phyloP scores from a whole-genome alignment of 768 basidiomycete species.

The Serendipita vermifera region DNA sequence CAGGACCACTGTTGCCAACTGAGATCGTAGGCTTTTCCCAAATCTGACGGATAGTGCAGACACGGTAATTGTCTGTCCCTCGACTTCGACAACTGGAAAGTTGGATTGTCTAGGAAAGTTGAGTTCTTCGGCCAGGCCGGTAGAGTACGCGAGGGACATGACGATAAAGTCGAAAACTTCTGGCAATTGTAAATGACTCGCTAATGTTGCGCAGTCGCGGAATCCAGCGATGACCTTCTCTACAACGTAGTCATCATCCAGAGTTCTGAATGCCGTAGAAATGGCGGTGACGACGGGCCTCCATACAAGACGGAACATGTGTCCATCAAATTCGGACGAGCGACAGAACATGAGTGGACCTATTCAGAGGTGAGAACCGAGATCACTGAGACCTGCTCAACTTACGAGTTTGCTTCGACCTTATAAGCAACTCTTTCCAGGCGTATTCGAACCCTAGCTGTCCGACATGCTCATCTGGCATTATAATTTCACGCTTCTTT shows the following conservation, averaged over 20 bases:
- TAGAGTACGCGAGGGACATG: constrained; percentile 81
- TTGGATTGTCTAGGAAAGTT: constrained; percentile 60
- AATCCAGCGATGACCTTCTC: constrained; percentile 94
- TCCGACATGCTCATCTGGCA: constrained; percentile 96
- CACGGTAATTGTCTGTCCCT: constrained; percentile 78
- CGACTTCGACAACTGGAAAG: constrained; percentile 81
- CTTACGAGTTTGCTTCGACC: constrained; percentile 69
- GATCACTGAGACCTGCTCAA: constrained; percentile 8
- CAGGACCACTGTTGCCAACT: constrained; percentile 89
- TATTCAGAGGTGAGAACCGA: constrained; percentile 21
- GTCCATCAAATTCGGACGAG: constrained; percentile 65
- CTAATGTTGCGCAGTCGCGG: constrained; percentile 88
- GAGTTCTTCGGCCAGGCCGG: constrained; percentile 66
- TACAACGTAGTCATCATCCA: constrained; percentile 93
- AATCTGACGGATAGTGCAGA: constrained; percentile 87
- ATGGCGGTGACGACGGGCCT: constrained; percentile 87
- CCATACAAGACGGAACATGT: constrained; percentile 94
- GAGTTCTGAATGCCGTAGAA: constrained; percentile 88
- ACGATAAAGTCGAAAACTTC: constrained; percentile 98
- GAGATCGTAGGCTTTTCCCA: constrained; percentile 88
- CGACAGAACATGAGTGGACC: constrained; percentile 66
- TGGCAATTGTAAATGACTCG: constrained; percentile 74
- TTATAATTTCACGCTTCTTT: constrained; percentile 83
- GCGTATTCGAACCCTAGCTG: constrained; percentile 97
- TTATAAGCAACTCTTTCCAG: constrained; percentile 86